Evolutionary conservation across 108 stramenopile species (phyloP).

Genomic region (Cyclotella cryptica): DNA sequence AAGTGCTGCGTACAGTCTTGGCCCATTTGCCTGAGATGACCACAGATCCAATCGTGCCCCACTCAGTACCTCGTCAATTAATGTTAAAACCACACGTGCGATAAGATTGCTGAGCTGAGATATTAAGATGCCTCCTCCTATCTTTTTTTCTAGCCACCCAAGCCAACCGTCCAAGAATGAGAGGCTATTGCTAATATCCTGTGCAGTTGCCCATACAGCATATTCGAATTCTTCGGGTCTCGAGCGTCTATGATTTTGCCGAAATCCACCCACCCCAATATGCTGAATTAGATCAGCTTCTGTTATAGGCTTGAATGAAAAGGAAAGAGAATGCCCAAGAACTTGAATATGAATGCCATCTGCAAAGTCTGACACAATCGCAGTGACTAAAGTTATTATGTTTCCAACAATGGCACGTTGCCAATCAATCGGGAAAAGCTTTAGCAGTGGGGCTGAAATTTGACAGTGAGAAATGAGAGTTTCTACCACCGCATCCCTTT

Average conservation of each 20-base stretch:
- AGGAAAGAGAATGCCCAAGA: constrained; percentile 80
- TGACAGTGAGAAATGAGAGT: constrained; percentile 88
- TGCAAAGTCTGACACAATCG: constrained; percentile 84
- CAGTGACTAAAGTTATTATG: constrained; percentile 81
- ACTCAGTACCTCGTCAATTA: constrained; percentile 85
- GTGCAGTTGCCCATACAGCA: constrained; percentile 84
- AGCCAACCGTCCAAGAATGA: constrained; percentile 89
- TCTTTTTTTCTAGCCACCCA: constrained; percentile 84
- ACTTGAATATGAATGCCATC: constrained; percentile 86
- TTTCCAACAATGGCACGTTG: constrained; percentile 90
- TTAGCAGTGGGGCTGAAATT: constrained; percentile 86
- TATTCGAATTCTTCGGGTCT: constrained; percentile 83
- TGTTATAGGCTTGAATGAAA: constrained; percentile 88
- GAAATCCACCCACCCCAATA: constrained; percentile 63
- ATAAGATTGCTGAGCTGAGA: constrained; percentile 88
- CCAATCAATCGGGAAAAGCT: constrained; percentile 87
- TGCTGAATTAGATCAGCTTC: constrained; percentile 80
- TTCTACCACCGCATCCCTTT: constrained; percentile 86
- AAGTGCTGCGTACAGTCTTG: constrained; percentile 79
- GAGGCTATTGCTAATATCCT: constrained; percentile 76
- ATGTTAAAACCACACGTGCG: constrained; percentile 82
- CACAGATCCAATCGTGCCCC: constrained; percentile 88
- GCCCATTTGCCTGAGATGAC: constrained; percentile 85
- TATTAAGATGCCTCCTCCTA: constrained; percentile 84
- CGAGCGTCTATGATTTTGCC: constrained; percentile 65